Percentiles rank a stretch among this genome's conserved stretches.
These are phyloP conservation scores for Diaporthe longicolla DNA, from an alignment of 2,329 filamentous ascomycete species.

Conservation along the genomic window DNA sequence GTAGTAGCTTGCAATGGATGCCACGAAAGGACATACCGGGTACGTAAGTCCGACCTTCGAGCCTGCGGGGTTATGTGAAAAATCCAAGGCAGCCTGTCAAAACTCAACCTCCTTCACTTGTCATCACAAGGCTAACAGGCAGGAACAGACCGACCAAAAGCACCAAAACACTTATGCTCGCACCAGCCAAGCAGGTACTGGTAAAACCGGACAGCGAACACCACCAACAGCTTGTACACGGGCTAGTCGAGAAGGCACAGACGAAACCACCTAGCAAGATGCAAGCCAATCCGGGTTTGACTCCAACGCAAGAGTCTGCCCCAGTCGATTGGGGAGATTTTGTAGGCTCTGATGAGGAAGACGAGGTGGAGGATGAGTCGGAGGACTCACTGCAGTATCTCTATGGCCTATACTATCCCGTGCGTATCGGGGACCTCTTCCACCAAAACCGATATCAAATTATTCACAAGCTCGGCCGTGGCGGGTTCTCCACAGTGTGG, in stretches of 20 bases:
- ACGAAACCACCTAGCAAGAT: neutral
- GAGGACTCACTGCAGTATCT: conserved; percentile 7
- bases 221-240: conserved; percentile 7
- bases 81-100: too few species aligned
- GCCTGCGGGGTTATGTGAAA: too few species aligned
- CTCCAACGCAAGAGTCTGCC: conserved; percentile 1
- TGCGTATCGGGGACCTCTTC: conserved; percentile 57
- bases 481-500: conserved; percentile 60
- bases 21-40: too few species aligned
- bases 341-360: conserved; percentile 12
- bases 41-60: too few species aligned
- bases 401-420: conserved; percentile 56
- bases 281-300: neutral
- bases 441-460: conserved; percentile 53
- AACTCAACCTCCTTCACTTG: too few species aligned
- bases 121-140: too few species aligned
- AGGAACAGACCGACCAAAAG: too few species aligned
- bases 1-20: too few species aligned
- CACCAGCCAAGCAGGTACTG: conserved; percentile 1
- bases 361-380: neutral
- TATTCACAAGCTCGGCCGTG: conserved; percentile 58
- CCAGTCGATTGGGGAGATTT: conserved; percentile 12
- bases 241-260: conserved; percentile 9
- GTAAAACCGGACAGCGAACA: neutral
- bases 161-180: neutral